phyloP scores from a whole-genome alignment of 2,329 filamentous ascomycete species.

The Elsinoe necatrix region DNA sequence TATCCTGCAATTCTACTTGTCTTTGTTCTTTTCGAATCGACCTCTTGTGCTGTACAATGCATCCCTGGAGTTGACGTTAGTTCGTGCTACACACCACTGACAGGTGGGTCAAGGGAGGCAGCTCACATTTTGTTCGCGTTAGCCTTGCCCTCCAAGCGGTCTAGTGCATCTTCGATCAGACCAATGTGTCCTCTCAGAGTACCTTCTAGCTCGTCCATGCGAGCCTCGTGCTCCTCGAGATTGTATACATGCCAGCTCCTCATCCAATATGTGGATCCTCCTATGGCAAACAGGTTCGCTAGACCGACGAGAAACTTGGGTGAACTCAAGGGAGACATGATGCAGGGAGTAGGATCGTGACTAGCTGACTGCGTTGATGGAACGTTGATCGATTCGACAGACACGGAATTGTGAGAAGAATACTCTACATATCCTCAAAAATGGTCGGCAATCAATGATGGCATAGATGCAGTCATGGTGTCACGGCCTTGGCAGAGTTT shows the following conservation, averaged over 20 bases:
- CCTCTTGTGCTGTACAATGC: slow-evolving; percentile 26
- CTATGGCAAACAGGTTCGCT: slow-evolving; percentile 19
- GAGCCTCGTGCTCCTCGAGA: slow-evolving; percentile 41
- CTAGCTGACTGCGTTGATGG: not conserved
- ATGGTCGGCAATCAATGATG: slow-evolving; percentile 9
- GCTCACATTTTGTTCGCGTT: slow-evolving; percentile 33
- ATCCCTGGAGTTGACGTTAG: slow-evolving; percentile 17
- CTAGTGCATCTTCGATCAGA: slow-evolving; percentile 39
- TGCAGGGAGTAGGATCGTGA: too few species aligned
- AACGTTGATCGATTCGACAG: not conserved
- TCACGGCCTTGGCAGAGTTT: slow-evolving; percentile 6
- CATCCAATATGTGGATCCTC: slow-evolving; percentile 18
- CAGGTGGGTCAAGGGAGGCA: slow-evolving; percentile 5
- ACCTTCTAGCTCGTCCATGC: slow-evolving; percentile 41
- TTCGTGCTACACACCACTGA: not conserved
- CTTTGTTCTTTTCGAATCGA: slow-evolving; percentile 22
- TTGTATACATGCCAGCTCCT: slow-evolving; percentile 33
- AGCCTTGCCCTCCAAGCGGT: slow-evolving; percentile 36
- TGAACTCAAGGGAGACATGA: slow-evolving; percentile 13
- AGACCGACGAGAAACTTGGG: slow-evolving; percentile 19
- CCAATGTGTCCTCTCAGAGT: slow-evolving; percentile 41
- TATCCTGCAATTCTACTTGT: slow-evolving; percentile 16
- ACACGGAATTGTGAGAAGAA: not conserved
- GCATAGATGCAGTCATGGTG: slow-evolving; percentile 10
- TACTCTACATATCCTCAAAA: not conserved